Base-by-base conservation (phyloP, 176 grass and related monocot genomes). In the Hordeum vulgare region DNA sequence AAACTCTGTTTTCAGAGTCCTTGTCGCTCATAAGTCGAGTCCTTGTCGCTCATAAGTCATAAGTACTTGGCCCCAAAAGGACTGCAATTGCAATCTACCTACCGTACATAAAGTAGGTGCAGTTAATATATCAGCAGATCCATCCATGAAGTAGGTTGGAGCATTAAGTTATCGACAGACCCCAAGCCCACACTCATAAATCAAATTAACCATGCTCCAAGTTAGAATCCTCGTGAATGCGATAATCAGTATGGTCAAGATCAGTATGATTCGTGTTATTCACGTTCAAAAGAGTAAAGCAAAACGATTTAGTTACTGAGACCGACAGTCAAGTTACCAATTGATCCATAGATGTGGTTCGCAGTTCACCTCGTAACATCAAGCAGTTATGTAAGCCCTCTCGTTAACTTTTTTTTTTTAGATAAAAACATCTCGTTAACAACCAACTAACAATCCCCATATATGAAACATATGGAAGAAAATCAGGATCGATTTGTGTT, bases 291-390 rank as follows among this genome's bases (percentile, higher is more conserved):
- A 79, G 77, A 49, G 40, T 44, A 37, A 68, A 80, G 9, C 27
- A 71, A 28, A 71, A 59, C 3, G 47, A 39, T 6, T 51, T 61
- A 71, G 65, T 15, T 74, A 66, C 47, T 51, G 47, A 51, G 17
- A 51, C 5, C 13, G 18, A 66, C 11, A 75, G 14, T 28, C 13
- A 73, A 47, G 49, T 31, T 29, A 41, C 21, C 20, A 41, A 39
- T 7, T 66, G 75, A 15, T 40, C 9, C 42, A 74, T 87, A 41
- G 70, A 26, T 83, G 65, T 71, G 64, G 61, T 74, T 53, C 26
- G 44, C 4, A 53, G 42, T 31, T 64, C 26, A 5, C 53, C 27
- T 66, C 26, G 41, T 47, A 34, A 14, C 40, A 80, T 29, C 47
- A 51, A 34, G 28, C 61, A 66, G 13, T 66, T 49, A 49, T 80